Percentiles rank a stretch among this genome's conserved stretches.
phyloP scores from a whole-genome alignment of 345 rosid species.

The Angophora floribunda region DNA sequence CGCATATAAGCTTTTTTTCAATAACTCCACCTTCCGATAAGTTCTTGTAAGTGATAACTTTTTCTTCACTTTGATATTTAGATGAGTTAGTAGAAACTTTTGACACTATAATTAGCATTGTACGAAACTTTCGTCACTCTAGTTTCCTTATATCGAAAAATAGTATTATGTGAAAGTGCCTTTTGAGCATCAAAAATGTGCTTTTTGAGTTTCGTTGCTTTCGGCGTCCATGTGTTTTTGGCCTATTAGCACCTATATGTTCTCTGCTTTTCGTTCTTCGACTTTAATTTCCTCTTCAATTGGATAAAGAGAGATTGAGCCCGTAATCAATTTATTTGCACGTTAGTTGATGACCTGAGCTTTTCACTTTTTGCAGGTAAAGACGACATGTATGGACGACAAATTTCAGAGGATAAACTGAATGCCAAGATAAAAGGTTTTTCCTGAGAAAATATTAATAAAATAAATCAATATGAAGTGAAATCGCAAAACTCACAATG shows the following conservation, averaged over 20 bases:
- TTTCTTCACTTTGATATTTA: too few species aligned
- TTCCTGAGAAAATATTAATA: background rate
- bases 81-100: too few species aligned
- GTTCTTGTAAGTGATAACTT: too few species aligned
- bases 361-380: background rate
- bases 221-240: background rate
- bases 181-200: too few species aligned
- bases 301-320: background rate
- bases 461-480: too few species aligned
- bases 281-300: background rate
- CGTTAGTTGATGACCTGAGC: background rate
- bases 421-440: background rate
- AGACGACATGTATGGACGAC: background rate
- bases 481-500: background rate
- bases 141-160: too few species aligned
- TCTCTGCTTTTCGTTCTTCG: background rate
- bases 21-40: too few species aligned
- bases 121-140: too few species aligned
- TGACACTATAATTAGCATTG: rapidly evolving
- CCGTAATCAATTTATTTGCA: background rate
- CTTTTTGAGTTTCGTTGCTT: too few species aligned
- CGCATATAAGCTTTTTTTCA: too few species aligned
- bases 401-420: background rate
- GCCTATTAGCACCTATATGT: background rate
- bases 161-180: too few species aligned